Evolutionary conservation across 768 basidiomycete species (phyloP).

Genomic region (Chiua virens): DNA sequence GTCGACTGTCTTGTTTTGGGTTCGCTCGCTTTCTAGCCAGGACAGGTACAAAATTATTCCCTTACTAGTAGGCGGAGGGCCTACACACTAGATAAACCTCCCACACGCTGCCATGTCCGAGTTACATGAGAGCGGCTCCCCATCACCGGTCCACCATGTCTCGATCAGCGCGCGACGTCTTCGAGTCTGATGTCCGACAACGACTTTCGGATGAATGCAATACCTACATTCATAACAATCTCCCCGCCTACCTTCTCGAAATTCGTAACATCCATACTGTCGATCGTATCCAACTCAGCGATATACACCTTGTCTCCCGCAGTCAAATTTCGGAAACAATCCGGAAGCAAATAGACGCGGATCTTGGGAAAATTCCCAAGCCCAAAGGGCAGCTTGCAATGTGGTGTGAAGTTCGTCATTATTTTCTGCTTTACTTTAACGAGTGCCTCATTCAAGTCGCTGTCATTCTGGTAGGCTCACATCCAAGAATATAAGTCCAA

Average conservation of each 20-base stretch:
- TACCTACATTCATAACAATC: neutral
- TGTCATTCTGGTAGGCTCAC: neutral
- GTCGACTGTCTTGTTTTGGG: too few species aligned
- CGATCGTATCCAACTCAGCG: neutral
- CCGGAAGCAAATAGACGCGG: neutral
- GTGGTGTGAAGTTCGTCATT: neutral
- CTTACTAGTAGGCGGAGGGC: too few species aligned
- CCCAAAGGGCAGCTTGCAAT: neutral
- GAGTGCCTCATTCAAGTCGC: too few species aligned
- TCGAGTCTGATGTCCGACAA: neutral
- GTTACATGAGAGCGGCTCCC: too few species aligned
- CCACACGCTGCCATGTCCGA: too few species aligned
- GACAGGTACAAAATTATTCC: too few species aligned
- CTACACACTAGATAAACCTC: too few species aligned
- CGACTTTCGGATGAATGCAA: neutral
- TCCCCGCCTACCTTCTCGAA: slow-evolving; percentile 4
- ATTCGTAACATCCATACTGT: neutral
- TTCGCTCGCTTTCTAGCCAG: too few species aligned
- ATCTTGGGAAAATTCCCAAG: neutral
- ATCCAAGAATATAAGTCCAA: neutral
- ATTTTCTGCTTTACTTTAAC: too few species aligned
- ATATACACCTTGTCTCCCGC: slow-evolving; percentile 1
- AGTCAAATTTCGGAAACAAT: neutral
- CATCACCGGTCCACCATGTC: neutral
- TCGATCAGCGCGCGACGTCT: neutral